Evolutionary conservation across 345 rosid genomes (phyloP).

Genomic region (Alliaria petiolata): DNA sequence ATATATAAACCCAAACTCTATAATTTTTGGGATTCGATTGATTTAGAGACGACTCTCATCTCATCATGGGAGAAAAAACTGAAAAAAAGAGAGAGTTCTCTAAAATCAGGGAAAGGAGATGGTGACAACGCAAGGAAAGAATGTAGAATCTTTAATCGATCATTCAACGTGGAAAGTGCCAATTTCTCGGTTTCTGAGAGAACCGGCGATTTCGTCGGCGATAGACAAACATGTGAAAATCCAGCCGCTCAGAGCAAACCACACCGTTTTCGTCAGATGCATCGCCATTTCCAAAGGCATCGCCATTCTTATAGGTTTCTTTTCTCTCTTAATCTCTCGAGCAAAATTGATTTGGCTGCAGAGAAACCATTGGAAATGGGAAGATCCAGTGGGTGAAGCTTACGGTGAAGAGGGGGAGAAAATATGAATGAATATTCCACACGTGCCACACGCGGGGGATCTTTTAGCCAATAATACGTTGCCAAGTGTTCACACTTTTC

Average conservation of each 20-base stretch:
- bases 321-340: background rate
- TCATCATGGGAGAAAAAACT: too few species aligned
- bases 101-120: background rate
- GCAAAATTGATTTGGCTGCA: background rate
- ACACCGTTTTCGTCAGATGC: slow-evolving; percentile 58
- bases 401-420: too few species aligned
- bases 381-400: too few species aligned
- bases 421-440: background rate
- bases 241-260: slow-evolving; percentile 71
- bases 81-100: background rate
- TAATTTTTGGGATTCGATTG: too few species aligned
- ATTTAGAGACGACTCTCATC: too few species aligned
- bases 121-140: background rate
- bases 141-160: slow-evolving; percentile 1
- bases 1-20: background rate
- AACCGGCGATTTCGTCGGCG: slow-evolving; percentile 76
- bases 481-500: background rate
- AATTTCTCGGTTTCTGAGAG: slow-evolving; percentile 66
- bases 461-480: background rate
- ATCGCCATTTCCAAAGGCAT: slow-evolving; percentile 55
- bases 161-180: slow-evolving; percentile 60
- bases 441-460: slow-evolving; percentile 17
- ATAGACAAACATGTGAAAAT: slow-evolving; percentile 66
- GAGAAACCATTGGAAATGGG: slow-evolving; percentile 13
- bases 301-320: slow-evolving; percentile 39